Evolutionary conservation across 495 filamentous ascomycete genomes (phyloP).

Genomic region (Xeromyces bisporus): DNA sequence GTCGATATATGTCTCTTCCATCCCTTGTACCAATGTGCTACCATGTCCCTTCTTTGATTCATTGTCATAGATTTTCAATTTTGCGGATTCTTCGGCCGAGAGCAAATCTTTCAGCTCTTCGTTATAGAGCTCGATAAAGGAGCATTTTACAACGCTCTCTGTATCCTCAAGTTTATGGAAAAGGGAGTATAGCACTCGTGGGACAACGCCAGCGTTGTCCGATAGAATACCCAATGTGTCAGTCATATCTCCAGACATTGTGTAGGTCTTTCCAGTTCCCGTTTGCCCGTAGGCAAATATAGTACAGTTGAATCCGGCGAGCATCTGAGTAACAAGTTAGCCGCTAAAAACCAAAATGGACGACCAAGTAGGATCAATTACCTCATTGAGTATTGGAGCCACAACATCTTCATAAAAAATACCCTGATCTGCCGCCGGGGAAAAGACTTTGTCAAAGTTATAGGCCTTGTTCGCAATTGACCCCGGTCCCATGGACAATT

Average conservation of each 20-base stretch:
- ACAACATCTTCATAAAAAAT: constrained; percentile 93
- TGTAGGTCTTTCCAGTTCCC: constrained; percentile 96
- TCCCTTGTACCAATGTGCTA: constrained; percentile 79
- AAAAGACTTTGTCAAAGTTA: constrained; percentile 93
- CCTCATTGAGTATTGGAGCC: constrained; percentile 78
- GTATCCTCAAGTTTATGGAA: constrained; percentile 73
- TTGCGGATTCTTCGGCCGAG: constrained; percentile 57
- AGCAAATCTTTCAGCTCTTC: constrained; percentile 88
- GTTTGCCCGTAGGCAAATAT: constrained; percentile 98
- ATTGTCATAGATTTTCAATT: constrained; percentile 93
- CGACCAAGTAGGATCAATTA: constrained; percentile 16
- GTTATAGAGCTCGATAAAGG: constrained; percentile 96
- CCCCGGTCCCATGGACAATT: constrained; percentile 83
- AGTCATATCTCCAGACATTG: constrained; percentile 95
- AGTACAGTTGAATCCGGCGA: constrained; percentile 93
- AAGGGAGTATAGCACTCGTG: constrained; percentile 67
- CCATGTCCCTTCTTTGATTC: constrained; percentile 61
- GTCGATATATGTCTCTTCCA: constrained; percentile 90
- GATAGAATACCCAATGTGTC: constrained; percentile 70
- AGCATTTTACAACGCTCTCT: constrained; percentile 88
- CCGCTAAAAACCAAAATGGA: background rate
- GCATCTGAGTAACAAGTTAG: constrained; percentile 44
- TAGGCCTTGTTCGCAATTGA: constrained; percentile 92
- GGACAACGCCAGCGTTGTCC: constrained; percentile 87
- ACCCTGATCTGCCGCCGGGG: constrained; percentile 79